Percentiles rank a stretch among this genome's conserved stretches.
phyloP scores from a whole-genome alignment of 2,329 filamentous ascomycete genomes.

The Pseudogymnoascus sp. region DNA sequence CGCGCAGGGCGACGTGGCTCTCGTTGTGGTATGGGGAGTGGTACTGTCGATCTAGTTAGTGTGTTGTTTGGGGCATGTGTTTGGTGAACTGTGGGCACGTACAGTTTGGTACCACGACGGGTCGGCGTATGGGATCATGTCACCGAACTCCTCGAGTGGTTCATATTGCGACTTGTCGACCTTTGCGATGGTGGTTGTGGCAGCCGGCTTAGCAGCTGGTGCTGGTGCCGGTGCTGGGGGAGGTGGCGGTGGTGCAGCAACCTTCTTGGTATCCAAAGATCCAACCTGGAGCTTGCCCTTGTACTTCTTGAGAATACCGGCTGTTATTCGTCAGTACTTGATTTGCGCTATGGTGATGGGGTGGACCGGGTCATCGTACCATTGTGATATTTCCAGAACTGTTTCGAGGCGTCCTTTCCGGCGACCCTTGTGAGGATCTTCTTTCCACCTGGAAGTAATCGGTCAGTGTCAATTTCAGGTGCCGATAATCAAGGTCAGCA shows the following conservation, averaged over 20 bases:
- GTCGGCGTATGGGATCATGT: slow-evolving; percentile 83
- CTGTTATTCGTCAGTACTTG: slow-evolving; percentile 12
- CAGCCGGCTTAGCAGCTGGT: slow-evolving; percentile 42
- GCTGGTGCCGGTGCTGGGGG: slow-evolving; percentile 38
- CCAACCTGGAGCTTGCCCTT: slow-evolving; percentile 50
- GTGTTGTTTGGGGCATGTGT: background rate
- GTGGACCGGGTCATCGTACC: slow-evolving; percentile 21
- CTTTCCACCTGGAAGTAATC: slow-evolving; percentile 20
- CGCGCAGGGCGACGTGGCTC: slow-evolving; percentile 80
- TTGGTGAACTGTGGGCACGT: slow-evolving; percentile 33
- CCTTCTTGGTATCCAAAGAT: slow-evolving; percentile 80
- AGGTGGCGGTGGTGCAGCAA: slow-evolving; percentile 41
- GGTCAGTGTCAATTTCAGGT: background rate
- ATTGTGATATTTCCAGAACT: slow-evolving; percentile 30
- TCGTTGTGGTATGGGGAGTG: slow-evolving; percentile 96
- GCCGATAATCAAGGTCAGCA: slow-evolving; percentile 4
- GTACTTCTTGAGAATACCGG: slow-evolving; percentile 40
- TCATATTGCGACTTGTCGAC: slow-evolving; percentile 49
- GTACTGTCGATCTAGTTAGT: slow-evolving; percentile 48
- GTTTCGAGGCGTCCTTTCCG: slow-evolving; percentile 27
- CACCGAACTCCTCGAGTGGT: slow-evolving; percentile 75
- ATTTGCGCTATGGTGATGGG: background rate
- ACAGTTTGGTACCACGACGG: slow-evolving; percentile 93
- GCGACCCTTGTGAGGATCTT: slow-evolving; percentile 27
- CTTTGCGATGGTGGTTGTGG: slow-evolving; percentile 41